phyloP scores from a whole-genome alignment of 768 basidiomycete genomes.

The Amylocystis lapponica region DNA sequence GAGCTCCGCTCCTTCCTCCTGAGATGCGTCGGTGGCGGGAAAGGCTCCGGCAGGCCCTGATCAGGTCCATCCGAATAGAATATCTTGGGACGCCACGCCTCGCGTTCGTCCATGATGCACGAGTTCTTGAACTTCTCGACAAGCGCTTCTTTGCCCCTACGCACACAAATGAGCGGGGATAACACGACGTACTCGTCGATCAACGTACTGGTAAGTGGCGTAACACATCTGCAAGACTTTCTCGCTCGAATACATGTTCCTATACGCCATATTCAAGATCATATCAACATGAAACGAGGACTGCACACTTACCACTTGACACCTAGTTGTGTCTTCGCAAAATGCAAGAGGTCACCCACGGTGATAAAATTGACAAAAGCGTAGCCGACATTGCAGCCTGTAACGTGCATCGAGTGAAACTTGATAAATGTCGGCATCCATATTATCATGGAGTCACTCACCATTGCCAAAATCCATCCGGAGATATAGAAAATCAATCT shows the following conservation, averaged over 20 bases:
- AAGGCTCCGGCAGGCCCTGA: slow-evolving; percentile 73
- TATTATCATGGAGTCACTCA: slow-evolving; percentile 23
- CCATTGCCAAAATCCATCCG: slow-evolving; percentile 84
- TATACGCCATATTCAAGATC: slow-evolving; percentile 22
- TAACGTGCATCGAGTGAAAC: not conserved
- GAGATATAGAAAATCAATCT: slow-evolving; percentile 83
- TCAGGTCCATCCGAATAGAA: slow-evolving; percentile 72
- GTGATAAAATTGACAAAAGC: slow-evolving; percentile 89
- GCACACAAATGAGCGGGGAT: not conserved
- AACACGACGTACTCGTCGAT: not conserved
- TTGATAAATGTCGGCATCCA: not conserved
- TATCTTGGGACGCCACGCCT: slow-evolving; percentile 80
- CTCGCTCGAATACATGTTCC: slow-evolving; percentile 91
- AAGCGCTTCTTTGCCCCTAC: slow-evolving; percentile 82
- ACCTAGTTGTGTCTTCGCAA: slow-evolving; percentile 69
- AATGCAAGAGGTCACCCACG: slow-evolving; percentile 68
- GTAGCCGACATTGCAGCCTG: slow-evolving; percentile 75
- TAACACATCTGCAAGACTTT: slow-evolving; percentile 90
- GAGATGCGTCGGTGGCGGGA: slow-evolving; percentile 78
- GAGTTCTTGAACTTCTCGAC: slow-evolving; percentile 93
- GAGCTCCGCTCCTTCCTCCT: slow-evolving; percentile 80
- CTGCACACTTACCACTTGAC: slow-evolving; percentile 65
- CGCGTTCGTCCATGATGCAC: slow-evolving; percentile 82
- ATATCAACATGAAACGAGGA: not conserved
- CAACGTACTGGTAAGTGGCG: slow-evolving; percentile 84